Base-by-base conservation (phyloP, 768 basidiomycete species). In the Mycena polygramma region DNA sequence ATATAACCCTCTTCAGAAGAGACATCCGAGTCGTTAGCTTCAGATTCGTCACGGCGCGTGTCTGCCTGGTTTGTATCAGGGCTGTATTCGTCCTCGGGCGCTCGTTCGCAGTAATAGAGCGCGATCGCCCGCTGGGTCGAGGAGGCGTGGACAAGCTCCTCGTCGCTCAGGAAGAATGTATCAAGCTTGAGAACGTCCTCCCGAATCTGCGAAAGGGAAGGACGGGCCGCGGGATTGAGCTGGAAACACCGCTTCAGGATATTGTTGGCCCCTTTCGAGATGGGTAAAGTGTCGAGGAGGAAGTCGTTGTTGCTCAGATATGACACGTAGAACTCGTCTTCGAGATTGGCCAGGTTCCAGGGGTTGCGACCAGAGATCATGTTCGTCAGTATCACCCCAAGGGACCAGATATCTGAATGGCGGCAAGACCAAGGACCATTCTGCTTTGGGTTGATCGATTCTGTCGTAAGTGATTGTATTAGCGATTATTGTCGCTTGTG, bases 301-400 rank as follows among this genome's bases (percentile, higher is more conserved):
- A 90, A 92, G 74, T 92, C 81, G 53, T 82, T 84, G 75, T 94
- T 84, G 70, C 85, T 81, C 68, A 92, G 78, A 82, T 85, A 96
- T 17, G 88, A 86, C 11, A 83, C 76, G 82, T 92, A 96, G 67
- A 88, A 90, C 58, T 88, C 87, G 81, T 96, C 94, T 36, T 80
- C 85, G 69, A 83, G 84, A 73, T 84, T 88, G 5, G 94, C 93
- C 73, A 88, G 86, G 61, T 87, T 84, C 95, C 95, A 96, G 14
- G 93, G 93, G 73, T 90, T 91, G 30, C 92, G 87, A 20, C 91
- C 91, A 63, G 91, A 91, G 55, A 93, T 89, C 82, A 97, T 88
- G 79, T 95, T 96, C 73, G 92, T 86, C 63, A 97, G 86, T 71
- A 97, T 92, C 70, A 97, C 86, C 22, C 92, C 92, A 26, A 93